A percentile compares a stretch with the other conserved stretches of the same genome.
phyloP scores from a whole-genome alignment of 768 basidiomycete genomes.

The Leccinum rimulosum region DNA sequence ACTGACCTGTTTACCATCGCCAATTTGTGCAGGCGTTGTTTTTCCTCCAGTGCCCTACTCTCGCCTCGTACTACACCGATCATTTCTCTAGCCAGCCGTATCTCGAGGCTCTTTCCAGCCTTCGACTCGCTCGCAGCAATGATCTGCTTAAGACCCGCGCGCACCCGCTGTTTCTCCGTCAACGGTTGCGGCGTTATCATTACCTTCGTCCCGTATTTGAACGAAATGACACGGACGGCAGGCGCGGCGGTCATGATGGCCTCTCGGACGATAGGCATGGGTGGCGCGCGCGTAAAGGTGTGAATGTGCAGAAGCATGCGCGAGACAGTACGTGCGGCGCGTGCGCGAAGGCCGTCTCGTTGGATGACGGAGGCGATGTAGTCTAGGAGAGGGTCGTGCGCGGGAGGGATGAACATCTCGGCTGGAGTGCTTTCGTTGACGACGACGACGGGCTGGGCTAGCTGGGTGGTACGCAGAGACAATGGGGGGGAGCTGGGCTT shows the following conservation, averaged over 20 bases:
- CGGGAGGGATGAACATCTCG: slow-evolving; percentile 62
- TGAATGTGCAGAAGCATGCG: slow-evolving; percentile 71
- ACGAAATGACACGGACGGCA: slow-evolving; percentile 57
- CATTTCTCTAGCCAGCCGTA: slow-evolving; percentile 77
- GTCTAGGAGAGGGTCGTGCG: slow-evolving; percentile 69
- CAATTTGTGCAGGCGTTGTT: slow-evolving; percentile 59
- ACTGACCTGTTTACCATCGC: slow-evolving; percentile 80
- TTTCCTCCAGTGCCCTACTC: slow-evolving; percentile 56
- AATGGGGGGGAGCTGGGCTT: slow-evolving; percentile 5
- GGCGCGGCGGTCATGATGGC: slow-evolving; percentile 73
- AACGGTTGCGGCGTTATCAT: slow-evolving; percentile 66
- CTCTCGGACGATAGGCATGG: slow-evolving; percentile 73
- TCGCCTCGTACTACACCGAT: slow-evolving; percentile 66
- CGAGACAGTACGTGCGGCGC: slow-evolving; percentile 54
- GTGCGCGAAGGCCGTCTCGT: slow-evolving; percentile 61
- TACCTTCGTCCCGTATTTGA: slow-evolving; percentile 64
- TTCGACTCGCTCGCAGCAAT: slow-evolving; percentile 57
- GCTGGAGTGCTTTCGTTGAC: not conserved
- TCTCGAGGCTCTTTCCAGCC: slow-evolving; percentile 56
- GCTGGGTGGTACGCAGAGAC: not conserved
- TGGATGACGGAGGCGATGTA: slow-evolving; percentile 64
- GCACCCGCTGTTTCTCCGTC: slow-evolving; percentile 75
- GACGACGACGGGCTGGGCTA: not conserved
- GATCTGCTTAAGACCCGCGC: slow-evolving; percentile 70
- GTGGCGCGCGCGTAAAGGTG: slow-evolving; percentile 70